A percentile compares a stretch with the other conserved stretches of the same genome.
Conservation (phyloP, 768 basidiomycete species). For the Naganishia randhawae region DNA sequence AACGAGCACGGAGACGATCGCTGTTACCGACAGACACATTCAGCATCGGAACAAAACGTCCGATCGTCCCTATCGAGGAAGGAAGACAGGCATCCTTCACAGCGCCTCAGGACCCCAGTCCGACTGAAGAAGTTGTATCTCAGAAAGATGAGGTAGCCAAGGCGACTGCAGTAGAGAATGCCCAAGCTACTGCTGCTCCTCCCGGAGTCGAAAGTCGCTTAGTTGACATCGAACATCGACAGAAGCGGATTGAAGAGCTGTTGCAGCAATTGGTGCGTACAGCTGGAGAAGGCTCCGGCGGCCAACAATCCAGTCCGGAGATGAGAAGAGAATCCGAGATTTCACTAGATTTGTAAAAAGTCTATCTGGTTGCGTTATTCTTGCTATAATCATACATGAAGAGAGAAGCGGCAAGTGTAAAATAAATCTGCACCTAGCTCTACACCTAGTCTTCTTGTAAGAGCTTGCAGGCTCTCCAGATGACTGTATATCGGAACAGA, state of each 20-base stretch:
- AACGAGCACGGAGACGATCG: neutral
- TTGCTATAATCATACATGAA: neutral
- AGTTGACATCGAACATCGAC: conserved; percentile 41
- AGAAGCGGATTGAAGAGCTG: conserved; percentile 44
- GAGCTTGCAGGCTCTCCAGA: too few species aligned
- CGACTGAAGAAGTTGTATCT: neutral
- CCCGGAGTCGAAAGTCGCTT: conserved; percentile 29
- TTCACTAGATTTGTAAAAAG: conserved; percentile 6
- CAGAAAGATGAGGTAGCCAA: conserved; percentile 33
- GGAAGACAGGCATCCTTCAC: neutral
- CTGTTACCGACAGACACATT: conserved; percentile 14
- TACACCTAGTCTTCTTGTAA: too few species aligned
- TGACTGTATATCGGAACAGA: too few species aligned
- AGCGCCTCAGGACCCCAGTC: neutral
- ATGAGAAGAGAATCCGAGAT: conserved; percentile 9
- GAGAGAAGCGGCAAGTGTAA: too few species aligned
- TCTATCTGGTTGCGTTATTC: neutral
- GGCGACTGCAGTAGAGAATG: conserved; percentile 33
- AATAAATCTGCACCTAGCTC: too few species aligned
- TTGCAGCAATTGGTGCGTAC: conserved; percentile 34
- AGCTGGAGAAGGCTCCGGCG: neutral
- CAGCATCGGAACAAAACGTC: conserved; percentile 15
- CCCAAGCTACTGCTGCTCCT: conserved; percentile 21
- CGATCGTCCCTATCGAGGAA: conserved; percentile 16
- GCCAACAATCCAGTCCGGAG: neutral